phyloP scores from a whole-genome alignment of 1,139 yeast genomes.

The Scheffersomyces stambukii region DNA sequence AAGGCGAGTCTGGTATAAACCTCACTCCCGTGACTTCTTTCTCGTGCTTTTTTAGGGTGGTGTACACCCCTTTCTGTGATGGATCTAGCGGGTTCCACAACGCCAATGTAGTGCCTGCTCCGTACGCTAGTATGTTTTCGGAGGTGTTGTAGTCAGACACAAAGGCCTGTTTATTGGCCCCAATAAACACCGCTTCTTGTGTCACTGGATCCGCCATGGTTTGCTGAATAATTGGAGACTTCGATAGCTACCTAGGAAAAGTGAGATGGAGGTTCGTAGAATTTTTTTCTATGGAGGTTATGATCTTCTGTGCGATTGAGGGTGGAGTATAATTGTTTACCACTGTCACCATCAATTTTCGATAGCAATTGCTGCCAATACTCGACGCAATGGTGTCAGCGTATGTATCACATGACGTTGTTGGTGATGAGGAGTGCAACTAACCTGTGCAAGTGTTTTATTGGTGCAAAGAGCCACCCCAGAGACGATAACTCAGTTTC shows the following conservation, averaged over 20 bases:
- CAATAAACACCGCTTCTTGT: conserved; percentile 64
- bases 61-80: conserved; percentile 41
- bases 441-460: too few species aligned
- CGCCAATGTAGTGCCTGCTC: conserved; percentile 72
- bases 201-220: conserved; percentile 3
- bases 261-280: too few species aligned
- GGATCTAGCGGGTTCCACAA: conserved; percentile 60
- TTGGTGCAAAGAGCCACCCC: conserved; percentile 57
- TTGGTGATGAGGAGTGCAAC: too few species aligned
- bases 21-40: conserved; percentile 56
- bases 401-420: conserved; percentile 18
- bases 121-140: conserved; percentile 58
- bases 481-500: conserved; percentile 60
- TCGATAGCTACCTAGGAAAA: too few species aligned
- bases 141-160: conserved; percentile 53
- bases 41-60: conserved; percentile 57
- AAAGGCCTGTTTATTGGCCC: conserved; percentile 73
- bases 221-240: conserved; percentile 1
- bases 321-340: not conserved
- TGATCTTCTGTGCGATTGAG: too few species aligned
- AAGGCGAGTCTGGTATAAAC: conserved; percentile 46
- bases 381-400: conserved; percentile 26
- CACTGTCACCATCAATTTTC: not conserved
- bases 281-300: conserved; percentile 2
- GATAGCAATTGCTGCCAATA: too few species aligned